Evolutionary conservation across 257 asterid genomes (phyloP).

Genomic region (Solanum okadae): DNA sequence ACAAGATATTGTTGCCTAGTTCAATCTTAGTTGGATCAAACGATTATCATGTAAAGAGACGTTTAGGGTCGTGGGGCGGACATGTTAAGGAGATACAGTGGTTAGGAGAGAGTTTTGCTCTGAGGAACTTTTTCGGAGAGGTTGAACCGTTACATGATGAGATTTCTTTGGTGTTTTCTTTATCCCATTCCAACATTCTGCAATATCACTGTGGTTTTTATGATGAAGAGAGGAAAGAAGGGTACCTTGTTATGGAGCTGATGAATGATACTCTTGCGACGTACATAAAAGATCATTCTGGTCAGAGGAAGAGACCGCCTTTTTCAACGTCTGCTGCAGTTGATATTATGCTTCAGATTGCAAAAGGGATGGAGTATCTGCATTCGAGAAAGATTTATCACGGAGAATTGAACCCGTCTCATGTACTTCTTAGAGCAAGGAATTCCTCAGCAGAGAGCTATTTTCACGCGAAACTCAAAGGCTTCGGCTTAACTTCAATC

Average conservation of each 20-base stretch:
- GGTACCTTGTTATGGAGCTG: conserved; percentile 78
- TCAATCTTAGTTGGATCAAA: conserved; percentile 35
- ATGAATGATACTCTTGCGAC: conserved; percentile 59
- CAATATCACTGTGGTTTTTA: conserved; percentile 59
- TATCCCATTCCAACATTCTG: conserved; percentile 69
- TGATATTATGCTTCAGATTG: conserved; percentile 79
- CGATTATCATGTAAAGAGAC: conserved; percentile 58
- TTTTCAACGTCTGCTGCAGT: conserved; percentile 58
- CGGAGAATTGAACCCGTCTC: conserved; percentile 72
- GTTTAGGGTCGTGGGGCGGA: conserved; percentile 50
- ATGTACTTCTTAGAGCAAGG: conserved; percentile 48
- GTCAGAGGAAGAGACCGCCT: conserved; percentile 49
- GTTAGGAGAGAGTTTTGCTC: conserved; percentile 75
- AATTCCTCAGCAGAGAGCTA: conserved; percentile 32
- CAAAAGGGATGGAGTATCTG: conserved; percentile 81
- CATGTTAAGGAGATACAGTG: conserved; percentile 76
- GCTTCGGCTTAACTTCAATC: conserved; percentile 44
- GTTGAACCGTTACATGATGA: conserved; percentile 40
- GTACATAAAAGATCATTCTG: conserved; percentile 48
- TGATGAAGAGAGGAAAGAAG: conserved; percentile 83
- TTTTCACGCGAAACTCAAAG: conserved; percentile 50
- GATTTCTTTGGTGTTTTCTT: conserved; percentile 41
- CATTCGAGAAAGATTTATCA: conserved; percentile 61
- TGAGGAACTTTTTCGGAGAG: conserved; percentile 65
- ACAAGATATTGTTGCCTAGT: conserved; percentile 29